Percentiles rank a stretch among this genome's conserved stretches.
Evolutionary conservation across 2,329 filamentous ascomycete species (phyloP).

Genomic region (Exophiala viscosa): DNA sequence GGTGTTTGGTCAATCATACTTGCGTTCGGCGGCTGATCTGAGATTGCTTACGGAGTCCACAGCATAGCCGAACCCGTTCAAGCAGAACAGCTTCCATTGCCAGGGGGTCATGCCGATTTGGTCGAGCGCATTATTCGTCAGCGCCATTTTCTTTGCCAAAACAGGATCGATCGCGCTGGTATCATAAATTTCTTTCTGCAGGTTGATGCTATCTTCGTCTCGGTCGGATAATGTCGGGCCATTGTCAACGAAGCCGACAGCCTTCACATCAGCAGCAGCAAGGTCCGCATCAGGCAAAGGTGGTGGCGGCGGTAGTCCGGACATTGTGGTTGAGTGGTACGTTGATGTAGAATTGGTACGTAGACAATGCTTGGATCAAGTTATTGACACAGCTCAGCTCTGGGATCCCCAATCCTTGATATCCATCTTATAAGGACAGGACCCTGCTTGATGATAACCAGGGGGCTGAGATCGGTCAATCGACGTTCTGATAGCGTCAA

Average conservation of each 20-base stretch:
- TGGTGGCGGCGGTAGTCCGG: constrained; percentile 2
- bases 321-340: too few species aligned
- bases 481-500: not conserved
- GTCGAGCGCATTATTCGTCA: constrained; percentile 43
- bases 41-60: constrained; percentile 35
- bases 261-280: constrained; percentile 4
- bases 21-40: not conserved
- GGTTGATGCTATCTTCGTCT: constrained; percentile 18
- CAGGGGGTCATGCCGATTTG: constrained; percentile 59
- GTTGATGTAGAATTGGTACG: too few species aligned
- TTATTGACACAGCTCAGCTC: not conserved
- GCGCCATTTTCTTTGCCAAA: constrained; percentile 37
- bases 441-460: not conserved
- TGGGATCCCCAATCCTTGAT: not conserved
- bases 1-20: constrained; percentile 20
- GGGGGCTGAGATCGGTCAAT: not conserved
- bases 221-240: not conserved
- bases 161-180: constrained; percentile 33
- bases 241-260: not conserved
- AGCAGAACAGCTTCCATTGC: constrained; percentile 58
- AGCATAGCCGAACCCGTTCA: constrained; percentile 57
- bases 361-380: not conserved
- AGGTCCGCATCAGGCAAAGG: constrained; percentile 7
- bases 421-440: not conserved
- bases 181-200: constrained; percentile 19